phyloP scores from a whole-genome alignment of 495 filamentous ascomycete genomes.

The Pyrenula aspistea region DNA sequence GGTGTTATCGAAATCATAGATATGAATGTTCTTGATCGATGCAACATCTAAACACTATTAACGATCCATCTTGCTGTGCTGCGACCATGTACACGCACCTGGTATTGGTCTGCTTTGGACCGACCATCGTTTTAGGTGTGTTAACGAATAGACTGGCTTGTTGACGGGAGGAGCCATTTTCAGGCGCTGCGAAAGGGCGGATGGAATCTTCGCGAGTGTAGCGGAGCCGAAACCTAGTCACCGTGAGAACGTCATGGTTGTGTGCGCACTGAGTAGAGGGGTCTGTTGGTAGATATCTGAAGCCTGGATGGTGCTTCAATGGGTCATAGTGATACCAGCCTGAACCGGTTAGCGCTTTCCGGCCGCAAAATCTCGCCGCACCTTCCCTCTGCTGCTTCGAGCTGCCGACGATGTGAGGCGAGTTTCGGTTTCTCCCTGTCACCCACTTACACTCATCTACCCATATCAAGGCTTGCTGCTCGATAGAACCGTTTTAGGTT shows the following conservation, averaged over 20 bases:
- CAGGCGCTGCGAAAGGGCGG: not conserved
- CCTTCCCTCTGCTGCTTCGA: too few species aligned
- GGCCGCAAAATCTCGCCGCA: not conserved
- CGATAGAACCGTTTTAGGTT: too few species aligned
- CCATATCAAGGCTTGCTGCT: too few species aligned
- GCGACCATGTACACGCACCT: conserved; percentile 19
- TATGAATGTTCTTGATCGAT: conserved; percentile 67
- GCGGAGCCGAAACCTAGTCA: not conserved
- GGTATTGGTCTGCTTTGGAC: conserved; percentile 61
- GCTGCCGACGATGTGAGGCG: too few species aligned
- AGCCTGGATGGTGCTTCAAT: too few species aligned
- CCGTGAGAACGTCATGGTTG: not conserved
- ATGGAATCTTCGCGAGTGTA: not conserved
- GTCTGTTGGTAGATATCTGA: too few species aligned
- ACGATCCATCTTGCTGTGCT: not conserved
- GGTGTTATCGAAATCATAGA: conserved; percentile 99
- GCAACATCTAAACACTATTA: conserved; percentile 33
- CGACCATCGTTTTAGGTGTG: conserved; percentile 72
- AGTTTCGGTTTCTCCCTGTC: too few species aligned
- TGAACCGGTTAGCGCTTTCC: too few species aligned
- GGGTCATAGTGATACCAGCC: too few species aligned
- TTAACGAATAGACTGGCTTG: conserved; percentile 43
- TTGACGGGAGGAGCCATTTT: conserved; percentile 1
- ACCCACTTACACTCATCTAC: too few species aligned
- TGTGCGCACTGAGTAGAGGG: too few species aligned